A percentile compares a stretch with the other conserved stretches of the same genome.
Conservation (phyloP, 169 alveolate genomes). For the Cryptosporidium bovis region DNA sequence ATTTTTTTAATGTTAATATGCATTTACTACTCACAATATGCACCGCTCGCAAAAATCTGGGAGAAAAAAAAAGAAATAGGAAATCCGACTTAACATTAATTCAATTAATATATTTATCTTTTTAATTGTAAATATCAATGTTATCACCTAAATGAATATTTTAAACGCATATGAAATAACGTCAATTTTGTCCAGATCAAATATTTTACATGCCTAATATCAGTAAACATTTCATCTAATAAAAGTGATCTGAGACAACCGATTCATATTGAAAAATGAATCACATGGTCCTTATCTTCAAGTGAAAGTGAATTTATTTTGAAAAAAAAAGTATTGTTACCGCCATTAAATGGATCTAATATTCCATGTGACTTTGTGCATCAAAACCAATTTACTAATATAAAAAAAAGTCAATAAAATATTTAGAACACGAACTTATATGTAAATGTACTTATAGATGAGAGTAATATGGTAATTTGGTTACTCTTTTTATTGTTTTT, state of each 20-base stretch:
- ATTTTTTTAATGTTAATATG: background rate
- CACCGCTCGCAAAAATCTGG: slow-evolving; percentile 60
- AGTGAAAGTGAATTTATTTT: background rate
- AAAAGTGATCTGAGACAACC: no score
- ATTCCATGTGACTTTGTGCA: background rate
- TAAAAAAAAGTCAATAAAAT: background rate
- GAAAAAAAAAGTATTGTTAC: background rate
- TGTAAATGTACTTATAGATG: background rate
- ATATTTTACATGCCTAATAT: no score
- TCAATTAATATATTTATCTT: no score
- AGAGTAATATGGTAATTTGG: slow-evolving; percentile 25
- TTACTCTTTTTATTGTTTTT: slow-evolving; percentile 16
- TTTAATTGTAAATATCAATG: no score
- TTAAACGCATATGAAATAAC: no score
- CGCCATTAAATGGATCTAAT: slow-evolving; percentile 58
- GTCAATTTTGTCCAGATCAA: no score
- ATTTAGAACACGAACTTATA: background rate
- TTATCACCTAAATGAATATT: no score
- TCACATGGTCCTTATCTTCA: no score
- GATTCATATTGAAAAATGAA: no score
- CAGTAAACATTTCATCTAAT: no score
- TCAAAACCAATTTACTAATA: no score
- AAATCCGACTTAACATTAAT: background rate
- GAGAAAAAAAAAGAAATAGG: background rate
- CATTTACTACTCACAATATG: slow-evolving; percentile 35